These are phyloP conservation scores for Syzygium jambos DNA, from an alignment of 345 rosid species.

Conservation along the genomic window DNA sequence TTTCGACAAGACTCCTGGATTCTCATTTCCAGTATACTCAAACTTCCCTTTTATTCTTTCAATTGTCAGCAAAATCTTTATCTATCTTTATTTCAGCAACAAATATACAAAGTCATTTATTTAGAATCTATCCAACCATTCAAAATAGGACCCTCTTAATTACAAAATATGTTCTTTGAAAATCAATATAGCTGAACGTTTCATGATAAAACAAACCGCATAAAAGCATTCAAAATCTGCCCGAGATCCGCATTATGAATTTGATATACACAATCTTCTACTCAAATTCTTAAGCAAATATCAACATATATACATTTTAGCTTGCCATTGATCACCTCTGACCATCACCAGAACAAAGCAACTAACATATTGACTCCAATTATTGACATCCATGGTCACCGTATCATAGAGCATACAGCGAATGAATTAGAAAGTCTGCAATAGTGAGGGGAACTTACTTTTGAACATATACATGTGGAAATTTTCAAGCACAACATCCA, in stretches of 20 bases:
- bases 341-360: too few relatives aligned
- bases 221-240: not conserved
- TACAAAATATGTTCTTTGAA: not conserved
- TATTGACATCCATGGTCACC: not conserved
- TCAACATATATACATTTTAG: not conserved
- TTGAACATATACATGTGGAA: not conserved
- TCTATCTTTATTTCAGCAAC: not conserved
- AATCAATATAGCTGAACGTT: fast-evolving
- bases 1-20: not conserved
- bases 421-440: not conserved
- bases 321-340: not conserved
- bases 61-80: too few relatives aligned
- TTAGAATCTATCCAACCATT: not conserved
- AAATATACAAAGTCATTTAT: too few relatives aligned
- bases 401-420: not conserved
- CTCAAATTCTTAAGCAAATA: not conserved
- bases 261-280: not conserved
- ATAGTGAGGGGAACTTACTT: not conserved
- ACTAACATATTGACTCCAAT: not conserved
- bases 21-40: not conserved
- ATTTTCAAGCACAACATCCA: not conserved
- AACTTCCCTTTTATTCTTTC: not conserved
- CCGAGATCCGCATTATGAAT: not conserved
- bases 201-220: not conserved
- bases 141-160: not conserved